These are phyloP conservation scores for Sindora glabra DNA, from an alignment of 306 rosid genomes.

Conservation along the genomic window DNA sequence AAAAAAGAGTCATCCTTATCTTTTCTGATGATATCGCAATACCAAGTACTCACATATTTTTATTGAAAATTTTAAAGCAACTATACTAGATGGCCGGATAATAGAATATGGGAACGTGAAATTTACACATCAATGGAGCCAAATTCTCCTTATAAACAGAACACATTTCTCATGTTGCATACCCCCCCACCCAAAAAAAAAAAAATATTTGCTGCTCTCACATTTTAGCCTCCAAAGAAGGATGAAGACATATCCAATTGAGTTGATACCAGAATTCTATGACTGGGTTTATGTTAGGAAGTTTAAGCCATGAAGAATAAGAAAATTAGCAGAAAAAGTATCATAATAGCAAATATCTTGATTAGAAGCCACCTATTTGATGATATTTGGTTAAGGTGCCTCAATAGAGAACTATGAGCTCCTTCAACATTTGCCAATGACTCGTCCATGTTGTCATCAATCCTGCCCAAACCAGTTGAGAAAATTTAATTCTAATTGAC, in stretches of 20 bases:
- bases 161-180: constrained; percentile 4
- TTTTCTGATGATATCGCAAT: no score
- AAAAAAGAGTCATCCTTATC: no score
- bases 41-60: no score
- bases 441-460: constrained; percentile 91
- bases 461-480: constrained; percentile 45
- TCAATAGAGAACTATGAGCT: constrained; percentile 74
- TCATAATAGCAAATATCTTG: constrained; percentile 69
- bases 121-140: constrained; percentile 14
- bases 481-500: constrained; percentile 18
- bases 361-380: constrained; percentile 87
- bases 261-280: constrained; percentile 14
- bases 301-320: constrained; percentile 72
- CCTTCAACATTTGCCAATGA: constrained; percentile 89
- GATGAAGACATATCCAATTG: constrained; percentile 10
- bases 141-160: constrained; percentile 12
- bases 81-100: no score
- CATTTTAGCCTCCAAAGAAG: constrained; percentile 5
- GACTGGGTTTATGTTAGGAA: not conserved
- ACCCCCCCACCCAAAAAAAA: no score
- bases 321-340: constrained; percentile 65
- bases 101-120: constrained; percentile 1
- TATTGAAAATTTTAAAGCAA: no score
- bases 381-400: constrained; percentile 78
- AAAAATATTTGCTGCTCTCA: constrained; percentile 19